phyloP scores from a whole-genome alignment of 305 asterid species.

The Striga hermonthica region DNA sequence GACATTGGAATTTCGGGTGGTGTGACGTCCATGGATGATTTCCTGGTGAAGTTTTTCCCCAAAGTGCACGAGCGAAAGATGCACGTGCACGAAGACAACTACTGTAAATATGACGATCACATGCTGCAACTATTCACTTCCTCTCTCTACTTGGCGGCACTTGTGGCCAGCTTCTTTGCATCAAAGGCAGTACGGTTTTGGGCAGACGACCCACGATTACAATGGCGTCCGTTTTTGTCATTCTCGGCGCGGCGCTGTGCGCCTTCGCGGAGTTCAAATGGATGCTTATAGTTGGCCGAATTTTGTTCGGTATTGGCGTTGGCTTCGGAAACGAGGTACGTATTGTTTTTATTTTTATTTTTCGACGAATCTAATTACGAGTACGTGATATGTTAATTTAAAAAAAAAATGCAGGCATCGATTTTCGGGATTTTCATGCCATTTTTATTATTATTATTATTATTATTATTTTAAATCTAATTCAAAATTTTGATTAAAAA shows the following conservation, averaged over 20 bases:
- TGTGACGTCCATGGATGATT: conserved; percentile 58
- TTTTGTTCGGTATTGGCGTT: conserved; percentile 61
- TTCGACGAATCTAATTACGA: too few relatives aligned
- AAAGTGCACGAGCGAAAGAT: conserved; percentile 39
- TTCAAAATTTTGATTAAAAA: too few relatives aligned
- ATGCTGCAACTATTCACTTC: conserved; percentile 68
- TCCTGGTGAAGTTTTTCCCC: conserved; percentile 49
- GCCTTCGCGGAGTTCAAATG: conserved; percentile 31
- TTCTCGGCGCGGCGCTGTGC: conserved; percentile 43
- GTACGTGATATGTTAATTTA: too few relatives aligned
- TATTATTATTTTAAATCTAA: too few relatives aligned
- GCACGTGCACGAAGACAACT: conserved; percentile 46
- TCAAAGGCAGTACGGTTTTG: conserved; percentile 41
- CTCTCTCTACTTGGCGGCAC: conserved; percentile 59
- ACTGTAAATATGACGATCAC: conserved; percentile 63
- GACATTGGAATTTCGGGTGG: conserved; percentile 62
- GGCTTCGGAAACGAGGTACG: conserved; percentile 73
- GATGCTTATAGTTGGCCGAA: conserved; percentile 54
- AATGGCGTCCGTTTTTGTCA: conserved; percentile 43
- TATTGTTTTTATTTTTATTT: neutral
- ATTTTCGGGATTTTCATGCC: too few relatives aligned
- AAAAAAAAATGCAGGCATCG: too few relatives aligned
- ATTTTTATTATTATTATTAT: too few relatives aligned
- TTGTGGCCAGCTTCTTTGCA: conserved; percentile 60
- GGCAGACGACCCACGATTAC: conserved; percentile 54